Evolutionary conservation across 164 flowering plant species (phyloP).

Genomic region (Piper betle): DNA sequence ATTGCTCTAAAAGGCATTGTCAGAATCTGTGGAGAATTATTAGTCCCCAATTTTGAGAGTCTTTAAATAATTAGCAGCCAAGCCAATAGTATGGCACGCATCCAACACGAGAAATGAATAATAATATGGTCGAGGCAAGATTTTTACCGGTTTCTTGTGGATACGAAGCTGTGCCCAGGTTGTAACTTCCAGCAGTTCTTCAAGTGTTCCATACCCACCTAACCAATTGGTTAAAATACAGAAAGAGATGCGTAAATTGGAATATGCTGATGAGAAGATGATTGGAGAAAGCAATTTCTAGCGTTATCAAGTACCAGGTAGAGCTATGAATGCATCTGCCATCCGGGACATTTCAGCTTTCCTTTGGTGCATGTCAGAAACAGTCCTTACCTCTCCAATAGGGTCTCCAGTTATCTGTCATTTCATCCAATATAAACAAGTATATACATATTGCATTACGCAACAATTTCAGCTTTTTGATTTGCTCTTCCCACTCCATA

Average conservation of each 20-base stretch:
- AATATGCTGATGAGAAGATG: neutral
- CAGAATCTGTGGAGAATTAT: too few relatives aligned
- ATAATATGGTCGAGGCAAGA: neutral
- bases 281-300: neutral
- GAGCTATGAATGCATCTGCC: slow-evolving; percentile 94
- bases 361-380: slow-evolving; percentile 85
- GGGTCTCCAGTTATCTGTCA: slow-evolving; percentile 68
- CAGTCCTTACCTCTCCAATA: slow-evolving; percentile 76
- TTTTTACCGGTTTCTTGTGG: slow-evolving; percentile 75
- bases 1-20: neutral
- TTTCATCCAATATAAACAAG: neutral
- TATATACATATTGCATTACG: too few relatives aligned
- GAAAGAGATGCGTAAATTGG: neutral
- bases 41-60: too few relatives aligned
- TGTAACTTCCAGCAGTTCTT: slow-evolving; percentile 83
- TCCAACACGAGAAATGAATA: neutral
- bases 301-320: slow-evolving; percentile 47
- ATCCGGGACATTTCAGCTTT: slow-evolving; percentile 94
- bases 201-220: slow-evolving; percentile 93
- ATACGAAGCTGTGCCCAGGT: slow-evolving; percentile 96
- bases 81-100: neutral
- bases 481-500: neutral
- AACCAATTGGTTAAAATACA: neutral
- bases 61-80: too few relatives aligned
- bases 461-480: neutral